Percentiles rank a stretch among this genome's conserved stretches.
phyloP scores from a whole-genome alignment of 2,329 filamentous ascomycete genomes.

The Paecilomyces sp. region DNA sequence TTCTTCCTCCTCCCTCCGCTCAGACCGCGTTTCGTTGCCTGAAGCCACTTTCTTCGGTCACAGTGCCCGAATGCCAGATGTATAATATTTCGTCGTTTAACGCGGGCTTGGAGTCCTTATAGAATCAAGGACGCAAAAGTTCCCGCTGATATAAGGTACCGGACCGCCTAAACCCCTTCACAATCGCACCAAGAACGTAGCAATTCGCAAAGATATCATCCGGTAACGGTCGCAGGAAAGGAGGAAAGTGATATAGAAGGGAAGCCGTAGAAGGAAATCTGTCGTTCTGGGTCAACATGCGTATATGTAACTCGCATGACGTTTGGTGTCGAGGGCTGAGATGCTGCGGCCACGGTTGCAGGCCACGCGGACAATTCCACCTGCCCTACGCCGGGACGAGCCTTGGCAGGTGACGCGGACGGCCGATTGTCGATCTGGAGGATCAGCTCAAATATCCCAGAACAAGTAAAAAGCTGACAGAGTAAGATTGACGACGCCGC shows the following conservation, averaged over 20 bases:
- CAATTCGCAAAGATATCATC: not conserved
- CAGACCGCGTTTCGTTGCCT: slow-evolving; percentile 15
- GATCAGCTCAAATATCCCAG: not conserved
- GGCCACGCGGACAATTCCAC: not conserved
- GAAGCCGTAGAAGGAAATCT: not conserved
- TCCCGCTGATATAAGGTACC: not conserved
- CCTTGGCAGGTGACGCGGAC: not conserved
- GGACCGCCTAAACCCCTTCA: not conserved
- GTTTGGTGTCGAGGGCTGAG: not conserved
- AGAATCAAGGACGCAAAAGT: not conserved
- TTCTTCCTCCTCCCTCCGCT: slow-evolving; percentile 10
- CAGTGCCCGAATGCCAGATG: not conserved
- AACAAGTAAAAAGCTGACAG: not conserved
- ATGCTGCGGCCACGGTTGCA: slow-evolving; percentile 1
- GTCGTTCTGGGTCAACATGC: not conserved
- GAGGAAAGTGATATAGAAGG: not conserved
- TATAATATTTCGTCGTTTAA: not conserved
- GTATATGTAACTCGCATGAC: not conserved
- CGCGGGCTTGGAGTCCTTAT: not conserved
- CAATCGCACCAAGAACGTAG: not conserved
- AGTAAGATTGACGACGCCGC: not conserved
- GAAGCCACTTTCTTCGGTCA: slow-evolving; percentile 21
- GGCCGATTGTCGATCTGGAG: not conserved
- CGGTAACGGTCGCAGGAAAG: not conserved
- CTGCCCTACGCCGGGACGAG: not conserved